Percentiles rank a stretch among this genome's conserved stretches.
These are phyloP conservation scores for Phialocephala subalpina DNA, from an alignment of 2,329 filamentous ascomycete species.

Conservation along the genomic window DNA sequence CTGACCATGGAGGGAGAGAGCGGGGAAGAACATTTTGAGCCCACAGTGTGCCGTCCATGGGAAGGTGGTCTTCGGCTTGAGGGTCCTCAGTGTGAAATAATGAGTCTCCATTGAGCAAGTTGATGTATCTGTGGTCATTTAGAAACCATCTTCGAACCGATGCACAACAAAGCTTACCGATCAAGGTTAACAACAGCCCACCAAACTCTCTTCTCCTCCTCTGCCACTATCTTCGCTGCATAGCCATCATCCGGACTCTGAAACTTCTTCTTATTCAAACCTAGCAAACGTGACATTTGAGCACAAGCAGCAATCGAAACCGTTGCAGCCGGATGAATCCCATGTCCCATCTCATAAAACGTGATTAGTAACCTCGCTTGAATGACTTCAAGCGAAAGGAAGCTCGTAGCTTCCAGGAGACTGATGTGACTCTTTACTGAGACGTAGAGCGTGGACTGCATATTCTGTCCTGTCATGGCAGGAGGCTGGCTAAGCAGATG, in stretches of 20 bases:
- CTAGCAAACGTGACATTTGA: slow-evolving; percentile 9
- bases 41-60: slow-evolving; percentile 16
- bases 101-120: slow-evolving; percentile 12
- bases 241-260: not conserved
- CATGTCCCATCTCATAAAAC: slow-evolving; percentile 28
- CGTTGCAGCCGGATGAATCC: slow-evolving; percentile 12
- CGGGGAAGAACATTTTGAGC: not conserved
- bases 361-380: slow-evolving; percentile 18
- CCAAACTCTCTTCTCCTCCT: slow-evolving; percentile 27
- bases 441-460: not conserved
- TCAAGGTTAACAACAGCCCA: slow-evolving; percentile 24
- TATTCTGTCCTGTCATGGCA: not conserved
- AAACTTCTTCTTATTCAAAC: slow-evolving; percentile 17
- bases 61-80: slow-evolving; percentile 14
- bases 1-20: not conserved
- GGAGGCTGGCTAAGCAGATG: slow-evolving; percentile 16
- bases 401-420: slow-evolving; percentile 18
- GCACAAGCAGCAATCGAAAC: slow-evolving; percentile 19
- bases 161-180: slow-evolving; percentile 8
- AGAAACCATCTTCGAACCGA: not conserved
- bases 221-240: not conserved
- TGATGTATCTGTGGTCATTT: not conserved
- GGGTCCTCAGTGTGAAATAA: slow-evolving; percentile 21
- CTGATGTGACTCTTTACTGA: slow-evolving; percentile 14
- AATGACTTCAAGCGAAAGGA: slow-evolving; percentile 17